Conservation (phyloP, 1,284 basidiomycete species). For the Marasmius oreades region DNA sequence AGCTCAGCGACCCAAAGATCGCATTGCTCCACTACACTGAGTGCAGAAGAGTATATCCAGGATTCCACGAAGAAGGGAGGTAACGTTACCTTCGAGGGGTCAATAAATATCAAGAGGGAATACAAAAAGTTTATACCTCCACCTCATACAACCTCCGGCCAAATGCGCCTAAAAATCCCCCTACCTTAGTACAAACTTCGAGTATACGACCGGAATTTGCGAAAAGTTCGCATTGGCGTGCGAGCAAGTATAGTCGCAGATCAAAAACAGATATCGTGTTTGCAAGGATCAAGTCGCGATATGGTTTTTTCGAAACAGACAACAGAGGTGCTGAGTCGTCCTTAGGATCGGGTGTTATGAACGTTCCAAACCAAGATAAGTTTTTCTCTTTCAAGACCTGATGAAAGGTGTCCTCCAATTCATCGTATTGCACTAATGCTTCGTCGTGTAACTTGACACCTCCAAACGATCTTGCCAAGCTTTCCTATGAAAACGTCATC, state of each 20-base stretch:
- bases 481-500: slow-evolving; percentile 62
- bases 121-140: slow-evolving; percentile 45
- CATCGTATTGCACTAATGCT: slow-evolving; percentile 85
- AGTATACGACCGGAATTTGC: slow-evolving; percentile 67
- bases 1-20: slow-evolving; percentile 65
- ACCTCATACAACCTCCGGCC: slow-evolving; percentile 72
- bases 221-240: slow-evolving; percentile 79
- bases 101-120: slow-evolving; percentile 14
- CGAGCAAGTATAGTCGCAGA: slow-evolving; percentile 88
- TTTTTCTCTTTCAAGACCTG: slow-evolving; percentile 79
- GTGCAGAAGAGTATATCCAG: slow-evolving; percentile 91
- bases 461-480: slow-evolving; percentile 88
- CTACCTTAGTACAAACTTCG: slow-evolving; percentile 67
- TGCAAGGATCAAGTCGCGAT: slow-evolving; percentile 85
- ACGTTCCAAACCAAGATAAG: slow-evolving; percentile 84
- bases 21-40: slow-evolving; percentile 84
- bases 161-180: slow-evolving; percentile 78
- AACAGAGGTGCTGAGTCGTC: slow-evolving; percentile 85
- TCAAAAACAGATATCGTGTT: slow-evolving; percentile 95
- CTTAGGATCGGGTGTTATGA: slow-evolving; percentile 65
- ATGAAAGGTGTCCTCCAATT: slow-evolving; percentile 86
- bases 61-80: slow-evolving; percentile 84
- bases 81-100: slow-evolving; percentile 51
- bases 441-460: slow-evolving; percentile 89
- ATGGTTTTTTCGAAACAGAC: slow-evolving; percentile 80